These are phyloP conservation scores for Quercus rubra DNA, from an alignment of 306 rosid species.

Conservation along the genomic window DNA sequence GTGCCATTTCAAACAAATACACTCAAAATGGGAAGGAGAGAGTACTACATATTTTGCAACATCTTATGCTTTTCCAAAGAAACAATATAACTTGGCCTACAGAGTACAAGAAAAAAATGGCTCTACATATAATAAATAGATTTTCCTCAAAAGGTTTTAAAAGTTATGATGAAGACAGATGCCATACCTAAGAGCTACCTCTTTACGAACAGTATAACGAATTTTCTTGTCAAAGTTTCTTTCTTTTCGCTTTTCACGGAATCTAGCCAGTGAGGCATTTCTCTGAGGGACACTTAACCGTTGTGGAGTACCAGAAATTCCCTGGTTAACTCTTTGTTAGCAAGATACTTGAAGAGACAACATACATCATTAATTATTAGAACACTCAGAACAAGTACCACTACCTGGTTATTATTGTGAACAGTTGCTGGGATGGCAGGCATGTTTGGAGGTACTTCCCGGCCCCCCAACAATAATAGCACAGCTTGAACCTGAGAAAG, in stretches of 20 bases:
- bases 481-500: constrained; percentile 76
- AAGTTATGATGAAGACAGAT: constrained; percentile 22
- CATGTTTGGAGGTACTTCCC: constrained; percentile 49
- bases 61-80: neutral
- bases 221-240: constrained; percentile 78
- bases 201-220: constrained; percentile 77
- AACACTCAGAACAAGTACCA: constrained; percentile 27
- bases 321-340: constrained; percentile 55
- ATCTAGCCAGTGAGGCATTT: constrained; percentile 70
- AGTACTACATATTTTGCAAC: neutral
- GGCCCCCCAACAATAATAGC: constrained; percentile 61
- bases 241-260: constrained; percentile 81
- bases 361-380: constrained; percentile 17
- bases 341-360: constrained; percentile 32
- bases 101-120: neutral
- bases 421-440: constrained; percentile 37
- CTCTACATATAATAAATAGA: neutral
- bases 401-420: constrained; percentile 52
- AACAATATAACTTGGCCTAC: neutral
- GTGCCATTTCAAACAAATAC: too few relatives aligned
- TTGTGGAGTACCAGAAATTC: constrained; percentile 46
- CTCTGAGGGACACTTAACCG: constrained; percentile 65
- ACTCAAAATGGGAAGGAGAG: too few relatives aligned
- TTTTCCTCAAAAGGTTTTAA: constrained; percentile 3
- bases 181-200: constrained; percentile 71